A percentile compares a stretch with the other conserved stretches of the same genome.
Evolutionary conservation across 2,329 filamentous ascomycete species (phyloP).

Genomic region (Penicillium glabrum): DNA sequence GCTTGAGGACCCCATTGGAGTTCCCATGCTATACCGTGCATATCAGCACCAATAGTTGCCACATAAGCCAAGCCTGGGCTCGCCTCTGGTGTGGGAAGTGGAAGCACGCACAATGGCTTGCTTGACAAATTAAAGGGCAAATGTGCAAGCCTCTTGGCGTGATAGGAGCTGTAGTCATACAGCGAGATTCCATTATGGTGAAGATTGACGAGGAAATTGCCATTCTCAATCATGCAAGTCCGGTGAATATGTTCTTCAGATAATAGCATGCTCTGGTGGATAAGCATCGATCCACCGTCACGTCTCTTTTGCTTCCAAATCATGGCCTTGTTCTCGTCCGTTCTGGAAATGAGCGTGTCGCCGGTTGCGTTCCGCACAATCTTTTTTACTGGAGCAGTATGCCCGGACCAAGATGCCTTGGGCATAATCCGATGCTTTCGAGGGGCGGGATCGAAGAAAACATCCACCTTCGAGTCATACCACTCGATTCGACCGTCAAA

Average conservation of each 20-base stretch:
- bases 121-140: slow-evolving; percentile 61
- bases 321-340: slow-evolving; percentile 73
- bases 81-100: slow-evolving; percentile 62
- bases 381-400: slow-evolving; percentile 77
- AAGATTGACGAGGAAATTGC: slow-evolving; percentile 77
- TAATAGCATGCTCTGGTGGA: slow-evolving; percentile 67
- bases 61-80: slow-evolving; percentile 64
- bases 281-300: slow-evolving; percentile 55
- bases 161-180: slow-evolving; percentile 71
- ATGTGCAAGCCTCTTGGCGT: slow-evolving; percentile 60
- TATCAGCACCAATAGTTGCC: slow-evolving; percentile 77
- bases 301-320: slow-evolving; percentile 72
- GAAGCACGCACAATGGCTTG: slow-evolving; percentile 76
- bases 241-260: slow-evolving; percentile 73
- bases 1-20: slow-evolving; percentile 57
- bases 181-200: slow-evolving; percentile 69
- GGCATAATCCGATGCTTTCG: slow-evolving; percentile 60
- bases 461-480: slow-evolving; percentile 74
- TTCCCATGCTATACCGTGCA: slow-evolving; percentile 81
- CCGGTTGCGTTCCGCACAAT: slow-evolving; percentile 84
- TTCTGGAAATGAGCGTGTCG: slow-evolving; percentile 76
- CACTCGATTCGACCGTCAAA: slow-evolving; percentile 84
- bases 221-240: slow-evolving; percentile 74
- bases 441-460: slow-evolving; percentile 73
- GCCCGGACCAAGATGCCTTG: slow-evolving; percentile 76